Conservation (phyloP, 75 land plant species). For the Sequoiadendron giganteum region DNA sequence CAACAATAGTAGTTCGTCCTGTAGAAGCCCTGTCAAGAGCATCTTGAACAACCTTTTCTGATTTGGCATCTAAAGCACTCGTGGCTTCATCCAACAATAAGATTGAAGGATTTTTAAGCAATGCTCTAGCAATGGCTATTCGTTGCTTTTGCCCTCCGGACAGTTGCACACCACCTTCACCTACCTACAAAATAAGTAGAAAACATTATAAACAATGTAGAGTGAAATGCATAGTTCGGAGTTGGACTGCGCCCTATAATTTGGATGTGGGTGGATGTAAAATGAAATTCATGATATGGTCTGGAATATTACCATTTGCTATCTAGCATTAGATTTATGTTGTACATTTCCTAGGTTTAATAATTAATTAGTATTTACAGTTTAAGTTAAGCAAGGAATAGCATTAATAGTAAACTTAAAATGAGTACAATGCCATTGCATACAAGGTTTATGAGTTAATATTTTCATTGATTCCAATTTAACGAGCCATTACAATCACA, state of each 20-base stretch:
- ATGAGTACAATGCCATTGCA: no score
- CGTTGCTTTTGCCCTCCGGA: constrained; percentile 45
- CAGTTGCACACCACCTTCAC: constrained; percentile 37
- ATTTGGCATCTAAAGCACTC: constrained; percentile 30
- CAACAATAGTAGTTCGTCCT: constrained; percentile 22
- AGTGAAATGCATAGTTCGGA: not conserved
- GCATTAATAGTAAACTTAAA: no score
- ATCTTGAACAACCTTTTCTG: constrained; percentile 29
- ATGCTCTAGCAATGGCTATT: constrained; percentile 35
- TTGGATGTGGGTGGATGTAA: not conserved
- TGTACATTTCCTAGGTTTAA: not conserved
- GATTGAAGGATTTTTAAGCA: constrained; percentile 31
- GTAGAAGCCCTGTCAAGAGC: constrained; percentile 20
- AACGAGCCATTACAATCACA: no score
- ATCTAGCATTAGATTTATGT: not conserved
- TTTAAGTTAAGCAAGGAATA: no score
- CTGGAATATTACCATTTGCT: no score
- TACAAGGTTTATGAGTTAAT: no score
- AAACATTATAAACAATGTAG: not conserved
- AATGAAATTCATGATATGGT: not conserved
- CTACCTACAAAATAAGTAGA: constrained; percentile 18
- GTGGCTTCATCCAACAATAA: constrained; percentile 38
- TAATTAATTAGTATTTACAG: not conserved
- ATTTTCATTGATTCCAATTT: no score
- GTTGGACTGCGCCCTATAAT: not conserved